Conservation (phyloP, 176 grass and related monocot genomes). For the Carex parvula region DNA sequence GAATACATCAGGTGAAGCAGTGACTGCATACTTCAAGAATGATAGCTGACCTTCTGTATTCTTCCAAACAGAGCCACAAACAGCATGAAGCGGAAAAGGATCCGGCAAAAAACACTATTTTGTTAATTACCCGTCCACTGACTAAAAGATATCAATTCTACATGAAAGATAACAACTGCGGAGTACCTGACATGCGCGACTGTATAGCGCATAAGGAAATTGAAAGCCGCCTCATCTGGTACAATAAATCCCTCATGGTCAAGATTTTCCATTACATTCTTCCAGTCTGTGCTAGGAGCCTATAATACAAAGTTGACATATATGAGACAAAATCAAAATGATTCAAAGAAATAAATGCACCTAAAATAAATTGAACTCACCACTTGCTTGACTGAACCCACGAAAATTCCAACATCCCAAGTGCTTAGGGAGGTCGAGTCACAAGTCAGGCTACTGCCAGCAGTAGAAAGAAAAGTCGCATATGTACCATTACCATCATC, state of each 20-base stretch:
- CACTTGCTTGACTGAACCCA: conserved; percentile 83
- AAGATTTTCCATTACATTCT: conserved; percentile 77
- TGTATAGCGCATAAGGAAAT: conserved; percentile 74
- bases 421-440: conserved; percentile 46
- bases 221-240: conserved; percentile 79
- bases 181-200: conserved; percentile 68
- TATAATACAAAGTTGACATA: conserved; percentile 36
- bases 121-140: conserved; percentile 22
- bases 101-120: conserved; percentile 45
- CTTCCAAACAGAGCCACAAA: conserved; percentile 88
- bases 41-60: conserved; percentile 93
- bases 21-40: conserved; percentile 77
- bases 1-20: conserved; percentile 55
- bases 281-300: conserved; percentile 83
- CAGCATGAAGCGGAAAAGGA: conserved; percentile 81
- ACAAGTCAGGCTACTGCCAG: conserved; percentile 49
- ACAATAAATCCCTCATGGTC: conserved; percentile 90
- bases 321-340: conserved; percentile 19
- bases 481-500: conserved; percentile 57
- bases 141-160: background rate
- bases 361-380: conserved; percentile 47
- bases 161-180: background rate
- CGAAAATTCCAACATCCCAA: conserved; percentile 81
- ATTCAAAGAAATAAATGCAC: conserved; percentile 9
- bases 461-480: conserved; percentile 55